Evolutionary conservation across 2,329 filamentous ascomycete genomes (phyloP), one percentile per base, ranked within the genome.

Genomic region (Botrytis hyacinthi): DNA sequence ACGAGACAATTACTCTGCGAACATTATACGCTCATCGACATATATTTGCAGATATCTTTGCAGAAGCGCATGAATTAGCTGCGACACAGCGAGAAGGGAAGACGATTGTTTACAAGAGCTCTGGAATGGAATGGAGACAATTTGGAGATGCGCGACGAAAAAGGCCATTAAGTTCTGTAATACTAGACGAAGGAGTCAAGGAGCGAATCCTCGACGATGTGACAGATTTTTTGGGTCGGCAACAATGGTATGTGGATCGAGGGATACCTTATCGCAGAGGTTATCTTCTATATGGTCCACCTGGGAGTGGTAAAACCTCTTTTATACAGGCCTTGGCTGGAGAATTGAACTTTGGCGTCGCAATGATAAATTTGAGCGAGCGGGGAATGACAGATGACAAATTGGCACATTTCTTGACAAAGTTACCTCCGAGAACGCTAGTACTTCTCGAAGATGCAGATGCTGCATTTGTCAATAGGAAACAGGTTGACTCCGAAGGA

Each of bases 251-350:
- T 79, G 88, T 91, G 0, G 89, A 90, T 68, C 86, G 92, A 4
- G 93, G 93, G 0, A 93, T 96, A 48, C 93, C 92, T 0, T 90
- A 95, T 69, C 86, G 93, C 1, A 84, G 93, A 59, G 93, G 93
- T 0, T 95, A 95, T 78, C 85, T 96, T 0, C 92, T 96, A 74
- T 87, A 94, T 78, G 93, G 93, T 0, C 92, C 91, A 0, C 92
- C 92, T 0, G 92, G 92, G 0, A 93, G 90, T 0, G 92, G 92
- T 22, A 94, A 94, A 85, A 98, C 92, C 75, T 97, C 94, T 0
- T 98, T 99, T 78, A 98, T 99, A 76, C 94, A 98, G 82, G 95
- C 96, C 0, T 84, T 99, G 60, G 96, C 96, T 97, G 87, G 87
- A 18, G 82, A 87, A 51, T 82, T 89, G 60, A 86, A 86, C 35